Conservation (phyloP, 2,329 filamentous ascomycete species). For the Alternaria infectoria region DNA sequence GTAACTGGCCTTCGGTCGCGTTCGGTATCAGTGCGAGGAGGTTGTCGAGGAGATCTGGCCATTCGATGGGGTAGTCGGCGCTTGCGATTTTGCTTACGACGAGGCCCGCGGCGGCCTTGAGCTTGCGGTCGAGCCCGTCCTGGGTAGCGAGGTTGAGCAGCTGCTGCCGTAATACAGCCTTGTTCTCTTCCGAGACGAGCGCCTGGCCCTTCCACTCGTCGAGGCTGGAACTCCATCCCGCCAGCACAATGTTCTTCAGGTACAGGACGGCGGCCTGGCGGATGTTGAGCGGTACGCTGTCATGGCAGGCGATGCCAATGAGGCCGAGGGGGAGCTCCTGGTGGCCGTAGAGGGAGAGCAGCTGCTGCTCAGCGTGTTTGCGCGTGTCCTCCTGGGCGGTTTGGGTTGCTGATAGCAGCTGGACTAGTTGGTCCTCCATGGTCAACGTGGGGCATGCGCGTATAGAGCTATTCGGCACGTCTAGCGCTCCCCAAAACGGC, state of each 20-base stretch:
- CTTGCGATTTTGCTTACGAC: constrained; percentile 93
- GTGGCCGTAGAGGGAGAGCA: constrained; percentile 72
- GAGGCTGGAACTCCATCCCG: constrained; percentile 80
- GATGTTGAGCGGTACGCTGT: constrained; percentile 73
- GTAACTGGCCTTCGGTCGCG: constrained; percentile 79
- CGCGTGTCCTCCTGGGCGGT: constrained; percentile 75
- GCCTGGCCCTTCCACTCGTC: constrained; percentile 73
- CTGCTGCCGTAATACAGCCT: constrained; percentile 73
- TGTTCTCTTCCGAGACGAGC: constrained; percentile 74
- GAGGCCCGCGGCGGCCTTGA: constrained; percentile 87
- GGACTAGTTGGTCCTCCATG: constrained; percentile 93
- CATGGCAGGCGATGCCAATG: constrained; percentile 79
- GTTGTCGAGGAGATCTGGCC: constrained; percentile 85
- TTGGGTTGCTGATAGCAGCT: constrained; percentile 87
- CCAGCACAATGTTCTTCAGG: constrained; percentile 82
- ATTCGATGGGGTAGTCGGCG: constrained; percentile 91
- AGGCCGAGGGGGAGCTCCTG: constrained; percentile 79
- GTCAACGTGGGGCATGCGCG: constrained; percentile 29
- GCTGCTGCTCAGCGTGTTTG: constrained; percentile 84
- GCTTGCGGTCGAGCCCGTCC: constrained; percentile 77
- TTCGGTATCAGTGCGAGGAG: constrained; percentile 78
- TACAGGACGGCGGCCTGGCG: constrained; percentile 83
- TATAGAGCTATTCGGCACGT: constrained; percentile 35
- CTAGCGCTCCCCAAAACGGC: constrained; percentile 33
- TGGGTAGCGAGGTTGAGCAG: constrained; percentile 80